These are phyloP conservation scores for Penicillium pancosmium DNA, from an alignment of 495 filamentous ascomycete genomes.

Conservation along the genomic window DNA sequence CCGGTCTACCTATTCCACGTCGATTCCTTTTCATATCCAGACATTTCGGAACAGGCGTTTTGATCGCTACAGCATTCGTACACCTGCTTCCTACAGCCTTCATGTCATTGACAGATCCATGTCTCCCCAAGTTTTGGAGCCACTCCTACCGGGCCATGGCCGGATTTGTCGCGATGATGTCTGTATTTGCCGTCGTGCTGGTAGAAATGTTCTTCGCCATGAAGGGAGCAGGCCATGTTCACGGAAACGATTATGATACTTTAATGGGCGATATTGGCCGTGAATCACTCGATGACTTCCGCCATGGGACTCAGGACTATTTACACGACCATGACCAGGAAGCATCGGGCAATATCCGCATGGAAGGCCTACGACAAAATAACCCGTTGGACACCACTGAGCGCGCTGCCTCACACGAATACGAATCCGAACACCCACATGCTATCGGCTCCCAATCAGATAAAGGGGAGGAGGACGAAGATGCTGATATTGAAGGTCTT, in stretches of 20 bases:
- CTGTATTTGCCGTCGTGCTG: slow-evolving; percentile 71
- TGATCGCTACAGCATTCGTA: slow-evolving; percentile 89
- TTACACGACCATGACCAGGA: slow-evolving; percentile 19
- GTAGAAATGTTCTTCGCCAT: slow-evolving; percentile 77
- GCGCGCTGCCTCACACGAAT: slow-evolving; percentile 16
- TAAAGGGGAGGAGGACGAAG: slow-evolving; percentile 35
- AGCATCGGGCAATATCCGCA: slow-evolving; percentile 25
- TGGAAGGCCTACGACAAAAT: slow-evolving; percentile 26
- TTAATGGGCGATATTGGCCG: slow-evolving; percentile 29
- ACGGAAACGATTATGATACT: slow-evolving; percentile 50
- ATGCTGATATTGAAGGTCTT: slow-evolving; percentile 33
- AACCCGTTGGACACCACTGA: neutral
- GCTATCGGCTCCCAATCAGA: slow-evolving; percentile 8
- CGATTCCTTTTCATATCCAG: slow-evolving; percentile 72
- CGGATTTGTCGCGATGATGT: slow-evolving; percentile 76
- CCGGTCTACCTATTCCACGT: slow-evolving; percentile 48
- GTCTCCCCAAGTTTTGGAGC: slow-evolving; percentile 75
- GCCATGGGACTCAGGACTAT: slow-evolving; percentile 23
- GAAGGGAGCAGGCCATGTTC: slow-evolving; percentile 54
- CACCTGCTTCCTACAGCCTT: slow-evolving; percentile 84
- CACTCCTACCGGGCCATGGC: slow-evolving; percentile 73
- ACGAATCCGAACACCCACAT: neutral
- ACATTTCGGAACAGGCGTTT: slow-evolving; percentile 84
- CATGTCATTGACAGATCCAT: slow-evolving; percentile 75
- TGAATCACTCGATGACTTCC: slow-evolving; percentile 25